Evolutionary conservation across 768 basidiomycete species (phyloP), one percentile per base, ranked within the genome.

Genomic region (Pleurotus citrinopileatus): DNA sequence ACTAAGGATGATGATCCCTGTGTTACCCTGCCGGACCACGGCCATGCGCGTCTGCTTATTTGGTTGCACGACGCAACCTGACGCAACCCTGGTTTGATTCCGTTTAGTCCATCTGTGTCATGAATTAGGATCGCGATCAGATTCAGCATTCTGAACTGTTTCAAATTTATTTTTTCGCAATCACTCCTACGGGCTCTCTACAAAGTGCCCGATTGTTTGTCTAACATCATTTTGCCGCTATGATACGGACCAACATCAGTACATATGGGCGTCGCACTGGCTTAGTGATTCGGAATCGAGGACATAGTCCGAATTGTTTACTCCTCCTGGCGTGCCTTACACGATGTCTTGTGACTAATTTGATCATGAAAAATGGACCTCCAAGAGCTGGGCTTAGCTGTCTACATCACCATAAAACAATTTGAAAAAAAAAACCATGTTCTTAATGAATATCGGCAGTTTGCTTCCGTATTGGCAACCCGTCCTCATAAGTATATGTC

Each of bases 61-160:
- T 37, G 38, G 38, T 40, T 40, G 38, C 38, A 40, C 38, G 38
- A 19, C 2, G 38, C 38, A 40, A 40, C 38, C 38, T 40, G 43
- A 44, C 48, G 48, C 48, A 51, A 37, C 48, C 48, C 48, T 51
- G 48, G 48, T 51, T 51, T 51, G 48, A 51, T 51, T 51, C 48
- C 45, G 45, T 47, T 47, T 47, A 47, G 45, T 47, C 17, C 48
- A 51, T 51, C 48, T 51, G 48, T 51, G 48, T 51, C 48, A 51
- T 51, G 32, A 51, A 48, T n/a, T 36, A 12, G 48, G 48, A 51
- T 51, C 48, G 48, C 34, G 48, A 51, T 51, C 48, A 51, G 48
- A 51, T 51, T 51, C 48, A 51, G 48, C 34, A 51, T n/a, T 37
- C 37, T 10, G 17, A 38, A 36, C 29, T 37, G 48, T 51, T 51